Base-by-base conservation (phyloP, 768 basidiomycete genomes). In the Asterophora lycoperdoides region DNA sequence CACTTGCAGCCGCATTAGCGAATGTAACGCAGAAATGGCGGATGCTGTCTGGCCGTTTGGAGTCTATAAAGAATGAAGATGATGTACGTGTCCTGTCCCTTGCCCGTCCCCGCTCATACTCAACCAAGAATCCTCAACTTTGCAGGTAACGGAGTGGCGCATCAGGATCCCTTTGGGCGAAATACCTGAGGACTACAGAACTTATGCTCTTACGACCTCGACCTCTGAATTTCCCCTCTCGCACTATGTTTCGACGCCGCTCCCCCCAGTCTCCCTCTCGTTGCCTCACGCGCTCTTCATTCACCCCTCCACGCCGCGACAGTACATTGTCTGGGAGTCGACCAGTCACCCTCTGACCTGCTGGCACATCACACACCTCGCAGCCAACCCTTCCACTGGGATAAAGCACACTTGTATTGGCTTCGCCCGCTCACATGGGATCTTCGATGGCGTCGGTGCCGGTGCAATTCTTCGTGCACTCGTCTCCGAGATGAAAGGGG, bases 301-400 rank as follows among this genome's bases (percentile, higher is more conserved):
- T 18, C 63, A 72, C 45, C 55, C 68, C 2, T 64, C 66, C 2
- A 73, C 72, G 0, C 73, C 72, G 1, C 64, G 68, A 5, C 63
- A 65, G 23, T 72, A 68, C 46, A 49, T 62, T 5, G 44, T 48
- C 20, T 74, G 70, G 70, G 70, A 69, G 42, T 52, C 60, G 6
- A 55, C 52, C 11, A 54, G 41, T 7, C 58, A 69, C 51, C 73
- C 73, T 10, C 55, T 75, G 39, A 73, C 71, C 14, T 72, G 66
- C 54, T 75, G 72, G 72, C 72, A 75, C 37, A 34, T 76, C n/a
- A 69, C 68, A 7, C 64, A 68, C 41, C 71, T 75, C 51, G 72
- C 70, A 5, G 55, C 68, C 3, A 57, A 61, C 8, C 39, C 53
- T 6, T 56, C 52, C 1, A 58, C 64, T n/a, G 56, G 59, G 17